These are phyloP conservation scores for Tuber brumale DNA, from an alignment of 495 filamentous ascomycete genomes.

Conservation along the genomic window DNA sequence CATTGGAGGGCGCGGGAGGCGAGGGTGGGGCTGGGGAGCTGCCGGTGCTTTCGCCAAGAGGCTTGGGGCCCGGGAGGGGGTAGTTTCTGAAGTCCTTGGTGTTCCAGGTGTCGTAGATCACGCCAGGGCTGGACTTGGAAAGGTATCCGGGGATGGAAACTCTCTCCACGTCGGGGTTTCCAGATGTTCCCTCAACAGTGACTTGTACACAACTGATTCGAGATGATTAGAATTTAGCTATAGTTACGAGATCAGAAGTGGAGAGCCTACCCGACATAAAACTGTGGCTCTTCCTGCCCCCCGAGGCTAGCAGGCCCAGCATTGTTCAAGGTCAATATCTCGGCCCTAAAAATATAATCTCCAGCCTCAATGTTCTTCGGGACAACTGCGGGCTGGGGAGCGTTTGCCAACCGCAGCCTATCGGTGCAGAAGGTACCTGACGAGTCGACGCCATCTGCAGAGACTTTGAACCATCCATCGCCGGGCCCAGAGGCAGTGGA, in stretches of 20 bases:
- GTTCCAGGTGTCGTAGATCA: conserved; percentile 58
- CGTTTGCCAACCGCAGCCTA: conserved; percentile 57
- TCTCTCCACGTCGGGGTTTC: conserved; percentile 27
- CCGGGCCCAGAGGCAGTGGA: conserved; percentile 49
- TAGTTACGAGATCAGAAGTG: conserved; percentile 51
- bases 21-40: not conserved
- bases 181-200: conserved; percentile 23
- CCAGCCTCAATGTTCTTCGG: conserved; percentile 57
- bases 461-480: conserved; percentile 71
- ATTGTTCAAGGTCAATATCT: conserved; percentile 63
- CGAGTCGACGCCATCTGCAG: conserved; percentile 20
- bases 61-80: conserved; percentile 19
- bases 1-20: not conserved
- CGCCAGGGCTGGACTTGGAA: conserved; percentile 46
- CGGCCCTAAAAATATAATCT: conserved; percentile 61
- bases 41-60: not conserved
- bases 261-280: conserved; percentile 64
- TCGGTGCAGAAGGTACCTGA: conserved; percentile 60
- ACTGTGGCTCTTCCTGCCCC: conserved; percentile 51
- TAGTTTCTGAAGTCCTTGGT: conserved; percentile 18
- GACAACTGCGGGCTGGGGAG: conserved; percentile 54
- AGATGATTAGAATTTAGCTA: conserved; percentile 43
- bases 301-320: conserved; percentile 46
- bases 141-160: conserved; percentile 63
- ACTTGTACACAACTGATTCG: conserved; percentile 38